Evolutionary conservation across 2,329 filamentous ascomycete species (phyloP).

Genomic region (Torrubiella hemipterigena): DNA sequence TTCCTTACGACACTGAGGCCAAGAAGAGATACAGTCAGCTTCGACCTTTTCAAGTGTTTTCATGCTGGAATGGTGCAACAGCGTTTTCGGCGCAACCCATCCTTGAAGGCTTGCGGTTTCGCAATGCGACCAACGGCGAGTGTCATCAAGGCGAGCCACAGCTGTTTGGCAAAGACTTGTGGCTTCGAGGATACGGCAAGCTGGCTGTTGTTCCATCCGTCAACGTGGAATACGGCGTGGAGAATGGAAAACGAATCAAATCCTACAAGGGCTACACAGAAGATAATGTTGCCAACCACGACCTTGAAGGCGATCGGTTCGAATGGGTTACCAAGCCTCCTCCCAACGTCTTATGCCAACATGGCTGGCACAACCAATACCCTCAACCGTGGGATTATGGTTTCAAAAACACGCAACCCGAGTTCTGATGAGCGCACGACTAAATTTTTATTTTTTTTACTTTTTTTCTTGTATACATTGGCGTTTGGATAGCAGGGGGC

Average conservation of each 20-base stretch:
- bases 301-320: slow-evolving; percentile 19
- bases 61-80: slow-evolving; percentile 48
- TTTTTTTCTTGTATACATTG: no score
- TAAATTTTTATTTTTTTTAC: no score
- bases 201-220: slow-evolving; percentile 45
- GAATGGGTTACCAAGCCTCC: no score
- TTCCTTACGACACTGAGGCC: slow-evolving; percentile 34
- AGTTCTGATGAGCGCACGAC: no score
- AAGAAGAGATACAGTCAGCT: slow-evolving; percentile 17
- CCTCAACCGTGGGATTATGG: no score
- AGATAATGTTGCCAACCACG: slow-evolving; percentile 18
- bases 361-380: no score
- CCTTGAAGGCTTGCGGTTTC: slow-evolving; percentile 31
- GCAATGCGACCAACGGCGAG: slow-evolving; percentile 11
- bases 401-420: no score
- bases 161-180: slow-evolving; percentile 46
- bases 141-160: slow-evolving; percentile 43
- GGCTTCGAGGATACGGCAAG: slow-evolving; percentile 33
- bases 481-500: no score
- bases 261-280: slow-evolving; percentile 35
- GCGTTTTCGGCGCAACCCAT: slow-evolving; percentile 36
- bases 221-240: slow-evolving; percentile 41
- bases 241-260: slow-evolving; percentile 32
- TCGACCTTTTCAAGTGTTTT: slow-evolving; percentile 45
- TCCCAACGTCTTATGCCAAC: no score